Percentiles rank a stretch among this genome's conserved stretches.
These are phyloP conservation scores for Erodium moschatum DNA, from an alignment of 441 rosid species.

Conservation along the genomic window DNA sequence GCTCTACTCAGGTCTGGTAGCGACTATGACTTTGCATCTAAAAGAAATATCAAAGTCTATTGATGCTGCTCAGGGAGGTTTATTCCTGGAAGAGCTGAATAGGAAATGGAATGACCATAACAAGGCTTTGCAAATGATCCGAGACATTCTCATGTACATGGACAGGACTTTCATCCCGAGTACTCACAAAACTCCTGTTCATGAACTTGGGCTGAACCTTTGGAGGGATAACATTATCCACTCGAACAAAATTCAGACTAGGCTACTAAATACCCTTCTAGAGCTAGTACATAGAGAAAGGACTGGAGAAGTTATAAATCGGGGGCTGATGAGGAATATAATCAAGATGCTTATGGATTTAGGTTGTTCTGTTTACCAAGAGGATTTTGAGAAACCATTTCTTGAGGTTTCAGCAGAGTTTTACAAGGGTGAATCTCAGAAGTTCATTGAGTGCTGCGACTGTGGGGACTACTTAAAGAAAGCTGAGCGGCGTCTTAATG, in stretches of 20 bases:
- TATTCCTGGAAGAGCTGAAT: no score
- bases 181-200: slow-evolving; percentile 38
- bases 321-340: no score
- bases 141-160: slow-evolving; percentile 97
- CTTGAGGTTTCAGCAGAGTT: no score
- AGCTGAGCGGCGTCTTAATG: slow-evolving; percentile 62
- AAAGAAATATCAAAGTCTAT: slow-evolving; percentile 65
- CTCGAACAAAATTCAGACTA: slow-evolving; percentile 22
- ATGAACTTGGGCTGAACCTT: no score
- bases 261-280: slow-evolving; percentile 73
- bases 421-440: slow-evolving; percentile 39
- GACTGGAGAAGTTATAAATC: slow-evolving; percentile 79
- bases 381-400: no score
- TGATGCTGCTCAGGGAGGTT: slow-evolving; percentile 23
- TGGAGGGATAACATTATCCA: no score
- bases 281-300: slow-evolving; percentile 72
- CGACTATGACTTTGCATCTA: slow-evolving; percentile 79
- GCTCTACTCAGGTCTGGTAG: slow-evolving; percentile 63
- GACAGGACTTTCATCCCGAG: slow-evolving; percentile 81
- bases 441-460: slow-evolving; percentile 75
- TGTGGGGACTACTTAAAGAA: slow-evolving; percentile 87
- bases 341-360: no score
- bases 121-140: slow-evolving; percentile 85
- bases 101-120: slow-evolving; percentile 45
- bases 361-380: no score